These are phyloP conservation scores for Fraxinus pennsylvanica DNA, from an alignment of 257 asterid genomes.

Conservation along the genomic window DNA sequence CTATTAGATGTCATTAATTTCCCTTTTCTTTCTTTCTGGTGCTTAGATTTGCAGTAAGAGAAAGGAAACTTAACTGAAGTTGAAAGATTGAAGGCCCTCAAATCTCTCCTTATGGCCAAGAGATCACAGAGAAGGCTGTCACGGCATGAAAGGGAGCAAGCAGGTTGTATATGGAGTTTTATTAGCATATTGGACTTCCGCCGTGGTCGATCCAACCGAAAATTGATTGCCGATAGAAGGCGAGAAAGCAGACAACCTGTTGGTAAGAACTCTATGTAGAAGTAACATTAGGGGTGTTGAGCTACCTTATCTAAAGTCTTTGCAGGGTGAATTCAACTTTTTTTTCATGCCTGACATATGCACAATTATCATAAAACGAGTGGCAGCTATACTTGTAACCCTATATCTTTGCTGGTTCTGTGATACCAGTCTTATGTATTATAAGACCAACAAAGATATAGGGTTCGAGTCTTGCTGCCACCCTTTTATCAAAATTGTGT, in stretches of 20 bases:
- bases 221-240: constrained; percentile 70
- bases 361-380: background rate
- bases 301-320: background rate
- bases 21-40: constrained; percentile 3
- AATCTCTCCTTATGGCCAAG: constrained; percentile 61
- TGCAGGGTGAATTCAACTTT: background rate
- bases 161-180: constrained; percentile 82
- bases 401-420: background rate
- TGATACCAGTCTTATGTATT: background rate
- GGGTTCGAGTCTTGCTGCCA: background rate
- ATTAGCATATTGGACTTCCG: constrained; percentile 83
- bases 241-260: constrained; percentile 42
- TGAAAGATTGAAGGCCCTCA: constrained; percentile 29
- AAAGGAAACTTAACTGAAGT: constrained; percentile 20
- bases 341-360: background rate
- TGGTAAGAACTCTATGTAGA: constrained; percentile 46
- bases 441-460: background rate
- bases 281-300: background rate
- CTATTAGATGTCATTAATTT: background rate
- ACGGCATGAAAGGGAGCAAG: constrained; percentile 63
- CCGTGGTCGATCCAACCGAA: constrained; percentile 65
- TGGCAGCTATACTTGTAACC: background rate
- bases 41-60: constrained; percentile 30
- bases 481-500: background rate
- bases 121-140: constrained; percentile 55